Evolutionary conservation across 371 early-diverging fungal species (phyloP).

Genomic region (Mortierella sp.): DNA sequence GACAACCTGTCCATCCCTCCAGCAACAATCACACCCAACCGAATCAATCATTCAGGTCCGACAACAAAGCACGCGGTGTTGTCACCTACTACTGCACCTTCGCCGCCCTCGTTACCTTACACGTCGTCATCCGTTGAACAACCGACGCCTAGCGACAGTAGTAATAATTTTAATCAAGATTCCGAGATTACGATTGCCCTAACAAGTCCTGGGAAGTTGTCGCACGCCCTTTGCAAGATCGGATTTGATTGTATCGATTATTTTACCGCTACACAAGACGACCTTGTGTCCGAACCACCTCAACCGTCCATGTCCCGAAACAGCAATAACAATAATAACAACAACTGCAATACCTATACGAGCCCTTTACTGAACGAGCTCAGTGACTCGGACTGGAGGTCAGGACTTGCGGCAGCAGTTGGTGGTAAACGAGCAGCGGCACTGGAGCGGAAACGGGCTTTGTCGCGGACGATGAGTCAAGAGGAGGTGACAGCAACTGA

Average conservation of each 20-base stretch:
- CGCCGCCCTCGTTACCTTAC: neutral
- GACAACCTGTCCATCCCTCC: neutral
- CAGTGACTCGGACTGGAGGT: conserved; percentile 26
- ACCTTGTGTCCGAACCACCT: conserved; percentile 15
- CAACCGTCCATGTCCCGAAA: conserved; percentile 11
- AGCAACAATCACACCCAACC: neutral
- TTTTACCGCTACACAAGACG: conserved; percentile 41
- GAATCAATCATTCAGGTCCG: neutral
- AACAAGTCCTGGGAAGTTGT: conserved; percentile 31
- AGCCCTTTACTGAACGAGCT: conserved; percentile 32
- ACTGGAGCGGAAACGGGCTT: conserved; percentile 34
- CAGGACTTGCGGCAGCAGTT: conserved; percentile 40
- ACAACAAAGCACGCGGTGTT: neutral
- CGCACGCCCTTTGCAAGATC: conserved; percentile 41
- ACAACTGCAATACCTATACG: conserved; percentile 8
- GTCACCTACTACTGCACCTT: conserved; percentile 1
- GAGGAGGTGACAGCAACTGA: conserved; percentile 13
- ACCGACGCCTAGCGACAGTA: conserved; percentile 3
- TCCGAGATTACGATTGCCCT: conserved; percentile 2
- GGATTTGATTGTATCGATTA: conserved; percentile 52
- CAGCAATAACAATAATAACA: neutral
- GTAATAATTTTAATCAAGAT: neutral
- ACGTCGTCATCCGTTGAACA: neutral
- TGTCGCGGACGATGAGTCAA: conserved; percentile 39
- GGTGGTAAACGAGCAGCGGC: conserved; percentile 51